These are phyloP conservation scores for Claviceps fusiformis DNA, from an alignment of 2,329 filamentous ascomycete species.

Conservation along the genomic window DNA sequence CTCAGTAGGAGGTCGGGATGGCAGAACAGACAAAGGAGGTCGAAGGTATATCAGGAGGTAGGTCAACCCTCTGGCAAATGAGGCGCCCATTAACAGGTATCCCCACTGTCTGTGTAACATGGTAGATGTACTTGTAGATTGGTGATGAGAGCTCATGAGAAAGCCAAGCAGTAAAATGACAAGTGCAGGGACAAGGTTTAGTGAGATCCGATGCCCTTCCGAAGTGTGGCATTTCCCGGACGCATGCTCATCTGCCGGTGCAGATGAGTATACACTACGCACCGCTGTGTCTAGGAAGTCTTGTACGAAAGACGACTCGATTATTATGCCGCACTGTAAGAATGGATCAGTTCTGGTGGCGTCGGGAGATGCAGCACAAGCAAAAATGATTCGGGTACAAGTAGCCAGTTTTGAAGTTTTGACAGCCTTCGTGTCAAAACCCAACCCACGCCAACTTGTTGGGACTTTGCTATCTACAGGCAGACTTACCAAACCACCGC, in stretches of 20 bases:
- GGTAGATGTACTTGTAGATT: constrained; percentile 66
- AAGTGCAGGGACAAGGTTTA: constrained; percentile 80
- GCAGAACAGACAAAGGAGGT: constrained; percentile 66
- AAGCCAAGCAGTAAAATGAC: constrained; percentile 77
- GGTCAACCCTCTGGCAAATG: constrained; percentile 63
- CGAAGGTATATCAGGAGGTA: constrained; percentile 70
- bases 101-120: constrained; percentile 97
- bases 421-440: neutral
- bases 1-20: constrained; percentile 79
- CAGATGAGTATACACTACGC: constrained; percentile 19
- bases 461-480: neutral
- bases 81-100: constrained; percentile 65
- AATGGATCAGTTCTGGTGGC: neutral
- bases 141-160: constrained; percentile 93
- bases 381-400: neutral
- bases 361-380: neutral
- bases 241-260: constrained; percentile 29
- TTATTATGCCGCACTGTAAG: constrained; percentile 60
- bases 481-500: constrained; percentile 63
- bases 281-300: constrained; percentile 48
- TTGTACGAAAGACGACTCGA: constrained; percentile 61
- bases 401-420: neutral
- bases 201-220: constrained; percentile 55
- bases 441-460: neutral
- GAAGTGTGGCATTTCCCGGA: constrained; percentile 41